Base-by-base conservation (phyloP, 169 alveolate genomes). In the Eimeria praecox region DNA sequence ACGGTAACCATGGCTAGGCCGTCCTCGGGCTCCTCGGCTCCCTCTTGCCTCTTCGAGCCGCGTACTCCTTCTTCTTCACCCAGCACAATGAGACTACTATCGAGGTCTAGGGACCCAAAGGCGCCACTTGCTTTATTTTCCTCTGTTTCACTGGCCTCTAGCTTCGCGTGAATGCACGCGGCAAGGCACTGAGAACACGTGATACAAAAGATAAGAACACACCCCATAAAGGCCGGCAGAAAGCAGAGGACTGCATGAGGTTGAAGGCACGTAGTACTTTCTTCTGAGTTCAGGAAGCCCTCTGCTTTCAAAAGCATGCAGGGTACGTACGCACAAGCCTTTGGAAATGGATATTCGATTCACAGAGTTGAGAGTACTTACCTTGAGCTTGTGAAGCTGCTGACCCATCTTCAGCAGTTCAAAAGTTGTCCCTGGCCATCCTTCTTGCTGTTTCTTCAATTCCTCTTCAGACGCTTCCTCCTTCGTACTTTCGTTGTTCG, bases 151-250 rank as follows among this genome's bases (percentile, higher is more conserved):
- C 35, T n/a, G 40, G 64, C 44, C 59, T 62, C 93, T 16, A 87
- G 62, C 83, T 62, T 87, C n/a, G 80, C 93, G 64, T 87, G 93
- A 46, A 87, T 54, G 82, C 78, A 62, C 40, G 93, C 93, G 12
- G 62, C 64, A 4, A 87, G 93, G 82, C 93, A 87, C 93, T 87
- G 93, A 62, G 30, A 56, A 33, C 22, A 85, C 54, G n/a, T 9
- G 44, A 46, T 38, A 73, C 83, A 38, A 33, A 38, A 38, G 12
- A 16, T 5, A 38, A 14, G 3, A 73, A 3, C 83, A 38, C 46
- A 35, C 46, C 46, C 9, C 14, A 0, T 66, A 30, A 30, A 33
- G n/a, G n/a, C n/a, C n/a, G n/a, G n/a, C n/a, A n/a, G n/a, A n/a
- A n/a, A n/a, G n/a, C n/a, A n/a, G n/a, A n/a, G n/a, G n/a, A n/a